These are phyloP conservation scores for Lachnellula willkommii DNA, from an alignment of 2,329 filamentous ascomycete species.

Conservation along the genomic window DNA sequence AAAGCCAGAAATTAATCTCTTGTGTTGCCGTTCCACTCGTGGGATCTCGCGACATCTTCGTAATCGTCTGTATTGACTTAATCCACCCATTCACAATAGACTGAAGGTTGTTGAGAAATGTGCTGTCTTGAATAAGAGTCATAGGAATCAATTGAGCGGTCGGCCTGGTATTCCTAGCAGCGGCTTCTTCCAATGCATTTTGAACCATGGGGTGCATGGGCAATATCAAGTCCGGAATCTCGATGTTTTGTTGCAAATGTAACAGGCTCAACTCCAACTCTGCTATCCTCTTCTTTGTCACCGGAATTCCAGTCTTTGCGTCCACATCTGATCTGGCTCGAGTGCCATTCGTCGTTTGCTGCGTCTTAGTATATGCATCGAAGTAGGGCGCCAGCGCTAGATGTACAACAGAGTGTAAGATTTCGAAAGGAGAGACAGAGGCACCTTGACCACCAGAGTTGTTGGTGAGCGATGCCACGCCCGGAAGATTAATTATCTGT, in stretches of 20 bases:
- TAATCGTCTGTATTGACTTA: slow-evolving; percentile 95
- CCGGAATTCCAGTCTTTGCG: slow-evolving; percentile 87
- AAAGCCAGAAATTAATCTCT: slow-evolving; percentile 98
- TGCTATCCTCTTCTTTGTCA: slow-evolving; percentile 95
- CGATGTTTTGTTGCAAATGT: slow-evolving; percentile 94
- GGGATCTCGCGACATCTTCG: slow-evolving; percentile 85
- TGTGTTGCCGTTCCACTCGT: slow-evolving; percentile 76
- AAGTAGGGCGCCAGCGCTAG: slow-evolving; percentile 93
- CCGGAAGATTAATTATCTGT: slow-evolving; percentile 87
- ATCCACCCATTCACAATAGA: slow-evolving; percentile 97
- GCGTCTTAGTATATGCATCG: slow-evolving; percentile 86
- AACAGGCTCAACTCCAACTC: slow-evolving; percentile 86
- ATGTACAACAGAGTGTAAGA: slow-evolving; percentile 86
- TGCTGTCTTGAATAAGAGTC: slow-evolving; percentile 76
- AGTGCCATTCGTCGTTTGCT: slow-evolving; percentile 59
- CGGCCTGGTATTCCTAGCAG: slow-evolving; percentile 59
- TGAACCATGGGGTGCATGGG: slow-evolving; percentile 87
- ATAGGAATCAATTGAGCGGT: slow-evolving; percentile 73
- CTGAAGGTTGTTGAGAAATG: slow-evolving; percentile 89
- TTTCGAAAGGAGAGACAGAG: slow-evolving; percentile 79
- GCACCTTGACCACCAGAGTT: slow-evolving; percentile 64
- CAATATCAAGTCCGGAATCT: slow-evolving; percentile 88
- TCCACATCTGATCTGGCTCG: slow-evolving; percentile 79
- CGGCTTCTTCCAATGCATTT: slow-evolving; percentile 73
- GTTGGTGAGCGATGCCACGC: slow-evolving; percentile 61